phyloP scores from a whole-genome alignment of 2,329 filamentous ascomycete genomes.

The Aspergillus udagawae region DNA sequence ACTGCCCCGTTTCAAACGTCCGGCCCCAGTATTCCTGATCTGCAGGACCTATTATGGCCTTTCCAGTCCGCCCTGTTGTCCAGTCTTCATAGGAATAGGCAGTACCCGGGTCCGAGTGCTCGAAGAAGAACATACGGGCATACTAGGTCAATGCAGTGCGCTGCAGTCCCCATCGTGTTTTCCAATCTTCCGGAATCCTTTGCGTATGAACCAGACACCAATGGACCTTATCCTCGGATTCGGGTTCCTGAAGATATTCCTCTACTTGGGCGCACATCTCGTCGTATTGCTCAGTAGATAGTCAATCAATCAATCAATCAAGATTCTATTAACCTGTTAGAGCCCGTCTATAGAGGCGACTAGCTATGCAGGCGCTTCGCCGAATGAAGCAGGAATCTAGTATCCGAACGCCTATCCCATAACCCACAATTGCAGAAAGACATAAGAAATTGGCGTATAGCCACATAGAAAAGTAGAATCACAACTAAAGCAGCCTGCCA shows the following conservation, averaged over 20 bases:
- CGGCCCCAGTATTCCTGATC: no score
- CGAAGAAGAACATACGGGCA: slow-evolving; percentile 1
- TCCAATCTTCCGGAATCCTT: slow-evolving; percentile 3
- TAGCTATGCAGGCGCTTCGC: no score
- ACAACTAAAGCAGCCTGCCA: not conserved
- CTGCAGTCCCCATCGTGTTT: not conserved
- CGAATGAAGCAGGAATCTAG: no score
- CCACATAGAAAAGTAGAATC: not conserved
- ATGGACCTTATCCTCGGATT: slow-evolving; percentile 4
- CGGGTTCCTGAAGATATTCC: slow-evolving; percentile 5
- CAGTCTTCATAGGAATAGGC: slow-evolving; percentile 11
- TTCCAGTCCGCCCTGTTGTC: slow-evolving; percentile 7
- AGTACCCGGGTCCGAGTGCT: slow-evolving; percentile 10
- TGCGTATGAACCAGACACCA: slow-evolving; percentile 2
- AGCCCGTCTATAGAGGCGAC: no score
- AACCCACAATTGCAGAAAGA: no score
- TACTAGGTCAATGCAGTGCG: not conserved
- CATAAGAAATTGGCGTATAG: no score
- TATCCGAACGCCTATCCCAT: no score
- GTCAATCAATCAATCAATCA: no score
- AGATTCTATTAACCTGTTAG: no score
- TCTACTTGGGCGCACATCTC: not conserved
- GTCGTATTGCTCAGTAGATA: not conserved
- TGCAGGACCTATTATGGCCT: slow-evolving; percentile 4
- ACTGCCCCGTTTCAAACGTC: no score